Base-by-base conservation (phyloP, 495 filamentous ascomycete species). In the Penicillium atrosanguineum region DNA sequence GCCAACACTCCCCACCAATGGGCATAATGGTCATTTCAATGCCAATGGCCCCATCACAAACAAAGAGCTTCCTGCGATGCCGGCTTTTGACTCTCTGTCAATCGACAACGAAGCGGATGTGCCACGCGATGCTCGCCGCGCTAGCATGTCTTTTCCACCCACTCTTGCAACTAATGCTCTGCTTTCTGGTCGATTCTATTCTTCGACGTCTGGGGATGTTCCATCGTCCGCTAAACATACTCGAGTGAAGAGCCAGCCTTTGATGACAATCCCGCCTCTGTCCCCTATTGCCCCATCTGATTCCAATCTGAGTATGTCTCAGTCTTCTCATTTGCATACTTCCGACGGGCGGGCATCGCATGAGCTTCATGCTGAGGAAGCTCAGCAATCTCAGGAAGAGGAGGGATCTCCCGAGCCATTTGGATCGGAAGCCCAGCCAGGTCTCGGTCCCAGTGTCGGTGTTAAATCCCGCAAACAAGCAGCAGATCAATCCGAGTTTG, bases 111-210 rank as follows among this genome's bases (percentile, higher is more conserved):
- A 29, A 11, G 21, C 21, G 14, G 31, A 40, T 39, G 29, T 7
- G 21, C 15, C 44, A 6, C 25, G 15, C 19, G 37, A 56, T 29
- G 20, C 38, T 42, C 46, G 21, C 15, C 59, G 49, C 19, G 52
- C 59, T 1, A 61, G 55, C 44, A 51, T 56, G 16, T 53, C 52
- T 11, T 43, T 49, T 28, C 55, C 55, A 6, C 25, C 58, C 7
- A 56, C 15, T 18, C 8, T 26, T n/a, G 48, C 60, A 3, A 18
- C 44, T 15, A 48, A 50, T n/a, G 20, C 56, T 15, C 2, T 66
- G 29, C 26, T 25, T 14, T 23, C 55, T 11, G 36, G 48, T 36
- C 59, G 61, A 0, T 67, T 67, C 21, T 67, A 67, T 23, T 67
- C 64, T 4, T 49, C 52, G 7, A 36, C 52, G 36, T 47, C 56